Conservation (phyloP, 2,329 filamentous ascomycete species). For the Ophiostoma sp. region DNA sequence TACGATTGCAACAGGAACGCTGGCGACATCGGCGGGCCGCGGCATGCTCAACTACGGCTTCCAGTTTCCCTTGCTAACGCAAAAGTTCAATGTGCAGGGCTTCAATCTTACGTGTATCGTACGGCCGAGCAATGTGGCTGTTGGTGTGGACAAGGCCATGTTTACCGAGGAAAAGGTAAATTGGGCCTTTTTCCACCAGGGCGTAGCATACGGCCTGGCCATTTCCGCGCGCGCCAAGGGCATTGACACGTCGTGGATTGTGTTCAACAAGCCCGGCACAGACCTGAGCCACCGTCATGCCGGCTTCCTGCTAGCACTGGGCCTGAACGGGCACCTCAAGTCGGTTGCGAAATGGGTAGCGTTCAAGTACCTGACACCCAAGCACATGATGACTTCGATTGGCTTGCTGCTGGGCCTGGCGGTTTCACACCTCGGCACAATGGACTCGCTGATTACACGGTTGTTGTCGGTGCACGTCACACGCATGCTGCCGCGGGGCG, state of each 20-base stretch:
- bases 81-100: constrained; percentile 81
- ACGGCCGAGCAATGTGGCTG: constrained; percentile 83
- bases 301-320: constrained; percentile 83
- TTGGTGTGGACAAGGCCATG: constrained; percentile 80
- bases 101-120: constrained; percentile 91
- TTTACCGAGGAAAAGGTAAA: constrained; percentile 96
- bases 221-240: constrained; percentile 86
- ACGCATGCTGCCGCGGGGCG: constrained; percentile 83
- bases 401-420: constrained; percentile 88
- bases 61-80: constrained; percentile 81
- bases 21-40: constrained; percentile 82
- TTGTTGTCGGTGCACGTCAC: constrained; percentile 94
- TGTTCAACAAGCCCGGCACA: constrained; percentile 85
- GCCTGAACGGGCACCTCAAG: constrained; percentile 91
- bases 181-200: constrained; percentile 98
- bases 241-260: constrained; percentile 97
- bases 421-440: constrained; percentile 90
- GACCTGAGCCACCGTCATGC: constrained; percentile 96
- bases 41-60: constrained; percentile 84
- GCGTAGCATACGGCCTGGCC: constrained; percentile 84
- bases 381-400: constrained; percentile 98
- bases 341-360: constrained; percentile 95
- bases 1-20: constrained; percentile 75
- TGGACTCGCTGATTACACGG: constrained; percentile 92
- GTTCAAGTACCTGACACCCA: constrained; percentile 98